Conservation (phyloP, 1,284 basidiomycete genomes). For the Leccinum angustisporum region DNA sequence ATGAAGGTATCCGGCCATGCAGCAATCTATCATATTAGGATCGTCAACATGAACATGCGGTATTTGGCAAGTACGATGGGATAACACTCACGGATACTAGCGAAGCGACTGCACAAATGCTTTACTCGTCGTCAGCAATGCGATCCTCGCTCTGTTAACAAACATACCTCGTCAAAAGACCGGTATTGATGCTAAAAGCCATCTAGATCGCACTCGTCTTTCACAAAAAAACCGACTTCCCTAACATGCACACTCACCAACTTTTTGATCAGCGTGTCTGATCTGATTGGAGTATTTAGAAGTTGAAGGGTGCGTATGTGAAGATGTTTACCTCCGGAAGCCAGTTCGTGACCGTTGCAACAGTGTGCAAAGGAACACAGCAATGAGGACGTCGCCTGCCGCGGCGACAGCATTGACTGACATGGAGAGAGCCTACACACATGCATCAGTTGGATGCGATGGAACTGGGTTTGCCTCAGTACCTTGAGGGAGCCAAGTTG, state of each 20-base stretch:
- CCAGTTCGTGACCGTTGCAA: constrained; percentile 58
- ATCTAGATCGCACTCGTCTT: constrained; percentile 34
- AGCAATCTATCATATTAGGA: constrained; percentile 32
- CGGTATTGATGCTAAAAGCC: constrained; percentile 52
- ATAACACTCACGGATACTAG: constrained; percentile 40
- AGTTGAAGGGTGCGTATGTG: fast-evolving
- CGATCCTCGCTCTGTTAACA: neutral
- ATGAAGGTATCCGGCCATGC: constrained; percentile 44
- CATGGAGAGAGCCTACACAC: constrained; percentile 45
- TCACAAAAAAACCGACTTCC: neutral
- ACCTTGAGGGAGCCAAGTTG: constrained; percentile 39
- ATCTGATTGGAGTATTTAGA: constrained; percentile 30
- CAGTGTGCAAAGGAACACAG: constrained; percentile 48
- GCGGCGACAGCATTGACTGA: constrained; percentile 59
- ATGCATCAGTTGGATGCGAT: constrained; percentile 1
- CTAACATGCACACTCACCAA: constrained; percentile 32
- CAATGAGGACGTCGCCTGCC: constrained; percentile 59
- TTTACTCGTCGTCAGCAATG: constrained; percentile 9
- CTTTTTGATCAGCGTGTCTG: constrained; percentile 49
- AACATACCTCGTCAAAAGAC: constrained; percentile 37
- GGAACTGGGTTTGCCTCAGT: neutral
- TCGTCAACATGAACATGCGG: constrained; percentile 2
- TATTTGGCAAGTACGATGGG: neutral
- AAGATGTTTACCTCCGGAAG: constrained; percentile 44
- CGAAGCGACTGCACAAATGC: constrained; percentile 44